A percentile compares a stretch with the other conserved stretches of the same genome.
Conservation (phyloP, 78 protist genomes). For the slime mould (Dictyostelium discoideum) region dicty_2.7 NC_007088.5:3095501-3096000, state of each 20-base stretch:
- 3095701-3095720: slow-evolving; percentile 48
- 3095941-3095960: too few species aligned
- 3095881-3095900: not conserved
- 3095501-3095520: not conserved
- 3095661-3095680: slow-evolving; percentile 36
- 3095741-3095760: slow-evolving; percentile 46
- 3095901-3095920: not conserved
- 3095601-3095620: slow-evolving; percentile 57
- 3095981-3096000: too few species aligned
- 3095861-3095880: too few species aligned
- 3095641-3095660: slow-evolving; percentile 78
- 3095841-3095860: too few species aligned
- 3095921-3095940: too few species aligned
- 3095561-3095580: slow-evolving; percentile 68
- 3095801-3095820: not conserved
- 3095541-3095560: slow-evolving; percentile 21
- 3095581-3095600: slow-evolving; percentile 28
- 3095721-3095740: slow-evolving; percentile 60
- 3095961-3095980: too few species aligned
- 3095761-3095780: not conserved
- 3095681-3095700: slow-evolving; percentile 25
- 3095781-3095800: not conserved
- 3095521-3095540: not conserved
- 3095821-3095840: not conserved
- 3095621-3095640: slow-evolving; percentile 65